Evolutionary conservation across 305 asterid species (phyloP), one percentile per base, ranked within the genome.

Genomic region (Solanum hybrid): DNA sequence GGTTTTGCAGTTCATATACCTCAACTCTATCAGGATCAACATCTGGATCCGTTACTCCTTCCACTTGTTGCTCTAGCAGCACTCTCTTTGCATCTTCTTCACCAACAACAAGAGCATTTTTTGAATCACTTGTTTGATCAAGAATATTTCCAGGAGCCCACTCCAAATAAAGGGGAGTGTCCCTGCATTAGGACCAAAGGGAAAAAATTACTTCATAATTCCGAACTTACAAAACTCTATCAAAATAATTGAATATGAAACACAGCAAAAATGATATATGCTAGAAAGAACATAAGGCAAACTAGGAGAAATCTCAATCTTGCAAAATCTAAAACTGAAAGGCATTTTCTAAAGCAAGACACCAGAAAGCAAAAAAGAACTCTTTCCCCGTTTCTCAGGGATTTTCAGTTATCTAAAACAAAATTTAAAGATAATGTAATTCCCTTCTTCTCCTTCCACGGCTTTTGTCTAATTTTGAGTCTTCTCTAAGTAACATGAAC

Each of bases 101-200:
- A 51, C 92, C 99, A 85, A 91, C 93, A 84, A 89, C 87, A 71
- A 88, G 86, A 89, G 45, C 87, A 88, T 85, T 76, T 45, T 84
- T 88, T 36, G 91, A 84, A 79, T 73, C 89, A 89, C 73, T 89
- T 35, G 92, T 87, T 91, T 87, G 94, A 93, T 91, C 90, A 32
- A 97, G 97, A 93, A 97, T 94, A 91, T 95, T 90, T 72, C 88
- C 96, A 88, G 99, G 99, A 72, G 99, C 99, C 99, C 99, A 96
- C 92, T 97, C 99, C 94, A 97, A 91, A 93, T 97, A 97, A 85
- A 97, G 93, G 7, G 99, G 99, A 79, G 95, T 94, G 92, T 96
- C 99, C 95, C 99, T 97, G 91, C 38, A 51, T 89, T 40, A 69
- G 19, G 32, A 89, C 42, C 42, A 78, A 85, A 86, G 92, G 72